Conservation (phyloP, 345 rosid species). For the Hirschfeldia incana region DNA sequence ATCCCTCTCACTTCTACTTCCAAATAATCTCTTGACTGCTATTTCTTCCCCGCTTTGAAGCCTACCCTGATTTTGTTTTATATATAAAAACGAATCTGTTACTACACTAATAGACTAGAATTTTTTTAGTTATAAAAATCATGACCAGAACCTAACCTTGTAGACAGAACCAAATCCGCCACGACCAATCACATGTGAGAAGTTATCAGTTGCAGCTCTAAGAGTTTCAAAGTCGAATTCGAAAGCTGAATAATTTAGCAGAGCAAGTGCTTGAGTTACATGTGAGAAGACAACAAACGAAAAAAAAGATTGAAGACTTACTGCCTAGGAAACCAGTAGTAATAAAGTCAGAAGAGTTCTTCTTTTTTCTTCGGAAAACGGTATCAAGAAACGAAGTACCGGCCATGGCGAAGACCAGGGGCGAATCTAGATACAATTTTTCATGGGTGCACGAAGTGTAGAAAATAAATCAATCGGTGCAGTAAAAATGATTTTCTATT, state of each 20-base stretch:
- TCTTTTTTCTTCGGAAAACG: conserved; percentile 37
- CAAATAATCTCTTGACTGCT: conserved; percentile 46
- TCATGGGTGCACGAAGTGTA: no score
- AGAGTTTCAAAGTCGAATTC: conserved; percentile 35
- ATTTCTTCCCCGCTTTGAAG: conserved; percentile 50
- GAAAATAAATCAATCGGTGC: no score
- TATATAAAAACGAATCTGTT: not conserved
- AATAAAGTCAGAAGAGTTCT: conserved; percentile 37
- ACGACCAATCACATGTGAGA: conserved; percentile 40
- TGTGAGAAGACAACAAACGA: not conserved
- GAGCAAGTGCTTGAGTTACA: not conserved
- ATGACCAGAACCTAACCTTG: conserved; percentile 32
- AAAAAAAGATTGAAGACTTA: not conserved
- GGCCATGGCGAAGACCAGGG: conserved; percentile 11
- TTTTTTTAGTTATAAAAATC: not conserved
- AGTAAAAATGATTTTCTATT: no score
- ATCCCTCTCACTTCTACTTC: not conserved
- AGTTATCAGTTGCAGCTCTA: conserved; percentile 42
- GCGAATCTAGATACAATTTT: no score
- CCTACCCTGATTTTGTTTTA: conserved; percentile 40
- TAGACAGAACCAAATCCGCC: conserved; percentile 41
- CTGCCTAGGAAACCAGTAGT: not conserved
- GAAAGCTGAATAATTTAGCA: not conserved
- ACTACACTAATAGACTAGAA: not conserved
- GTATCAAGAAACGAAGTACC: conserved; percentile 7